Evolutionary conservation across 148 eudicot species (phyloP).

Genomic region (Rhododendron williamsianum): DNA sequence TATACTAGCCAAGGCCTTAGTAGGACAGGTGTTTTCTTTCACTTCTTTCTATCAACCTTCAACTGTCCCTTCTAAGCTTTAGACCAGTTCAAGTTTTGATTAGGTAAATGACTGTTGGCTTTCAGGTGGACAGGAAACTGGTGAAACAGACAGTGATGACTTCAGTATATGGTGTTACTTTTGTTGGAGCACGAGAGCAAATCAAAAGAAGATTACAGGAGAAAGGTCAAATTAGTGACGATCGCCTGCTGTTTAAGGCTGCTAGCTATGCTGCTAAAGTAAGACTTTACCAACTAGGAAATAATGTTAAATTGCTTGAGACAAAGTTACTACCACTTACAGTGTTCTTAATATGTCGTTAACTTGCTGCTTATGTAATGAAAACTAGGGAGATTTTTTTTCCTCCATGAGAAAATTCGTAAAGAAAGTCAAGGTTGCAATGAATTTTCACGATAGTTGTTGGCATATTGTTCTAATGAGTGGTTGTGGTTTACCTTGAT

Average conservation of each 20-base stretch:
- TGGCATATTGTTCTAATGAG: neutral
- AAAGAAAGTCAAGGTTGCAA: neutral
- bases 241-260: slow-evolving; percentile 59
- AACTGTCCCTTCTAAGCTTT: neutral
- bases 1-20: slow-evolving; percentile 59
- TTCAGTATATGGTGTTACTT: slow-evolving; percentile 91
- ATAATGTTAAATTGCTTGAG: neutral
- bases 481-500: neutral
- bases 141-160: slow-evolving; percentile 98
- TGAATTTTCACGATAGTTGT: neutral
- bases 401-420: neutral
- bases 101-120: slow-evolving; percentile 11
- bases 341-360: neutral
- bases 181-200: slow-evolving; percentile 87
- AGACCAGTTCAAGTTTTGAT: neutral
- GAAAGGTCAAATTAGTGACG: slow-evolving; percentile 79
- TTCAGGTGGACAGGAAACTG: slow-evolving; percentile 81
- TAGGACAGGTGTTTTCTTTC: slow-evolving; percentile 62
- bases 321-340: neutral
- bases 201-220: slow-evolving; percentile 78
- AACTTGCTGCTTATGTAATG: slow-evolving; percentile 1
- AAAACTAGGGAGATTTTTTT: neutral
- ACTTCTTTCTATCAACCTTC: neutral
- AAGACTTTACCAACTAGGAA: slow-evolving; percentile 20
- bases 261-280: slow-evolving; percentile 86